Base-by-base conservation (phyloP, 1,139 yeast species). In the Eremothecium gossypii region DNA sequence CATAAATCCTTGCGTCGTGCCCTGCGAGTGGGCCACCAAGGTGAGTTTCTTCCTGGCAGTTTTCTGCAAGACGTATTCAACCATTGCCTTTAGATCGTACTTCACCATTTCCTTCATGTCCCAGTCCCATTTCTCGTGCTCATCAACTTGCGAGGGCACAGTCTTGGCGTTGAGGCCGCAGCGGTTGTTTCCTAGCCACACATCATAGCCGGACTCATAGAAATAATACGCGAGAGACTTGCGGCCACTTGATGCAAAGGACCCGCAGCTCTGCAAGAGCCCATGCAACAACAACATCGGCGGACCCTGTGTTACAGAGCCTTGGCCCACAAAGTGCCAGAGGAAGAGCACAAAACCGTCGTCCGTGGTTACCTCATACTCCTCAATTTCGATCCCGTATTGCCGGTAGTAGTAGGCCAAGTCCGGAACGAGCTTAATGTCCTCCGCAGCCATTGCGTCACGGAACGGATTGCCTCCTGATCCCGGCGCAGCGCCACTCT, bases 171-270 rank as follows among this genome's bases (percentile, higher is more conserved):
- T 68, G 59, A 87, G 85, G 29, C 95, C 93, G 48, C 95, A 79
- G 45, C 98, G 67, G 58, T 89, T 89, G 57, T 89, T 87, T 1
- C 96, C 97, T 42, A 91, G 63, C 96, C 97, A 91, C 1, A 91
- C 91, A 53, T 91, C 97, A 58, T 72, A 86, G 0, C 95, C 95
- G 28, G 49, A 45, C 20, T 71, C 67, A 34, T 70, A 63, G 27
- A 89, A 66, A 51, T 68, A 73, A 50, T 77, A 79, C 0, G 93
- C 93, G 41, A 91, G 58, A 6, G 94, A 83, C 45, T 83, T 76
- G 43, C 69, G 68, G 0, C 96, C 97, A 13, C 83, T 68, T 0
- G 94, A 79, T 29, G 91, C 71, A 60, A 72, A 91, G 0, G 95
- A 83, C 0, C 91, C 96, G 0, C 93, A 78, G 27, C 94, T 81